Evolutionary conservation across 768 basidiomycete genomes (phyloP), one percentile per base, ranked within the genome.

Genomic region (Naganishia vaughanmartiniae): DNA sequence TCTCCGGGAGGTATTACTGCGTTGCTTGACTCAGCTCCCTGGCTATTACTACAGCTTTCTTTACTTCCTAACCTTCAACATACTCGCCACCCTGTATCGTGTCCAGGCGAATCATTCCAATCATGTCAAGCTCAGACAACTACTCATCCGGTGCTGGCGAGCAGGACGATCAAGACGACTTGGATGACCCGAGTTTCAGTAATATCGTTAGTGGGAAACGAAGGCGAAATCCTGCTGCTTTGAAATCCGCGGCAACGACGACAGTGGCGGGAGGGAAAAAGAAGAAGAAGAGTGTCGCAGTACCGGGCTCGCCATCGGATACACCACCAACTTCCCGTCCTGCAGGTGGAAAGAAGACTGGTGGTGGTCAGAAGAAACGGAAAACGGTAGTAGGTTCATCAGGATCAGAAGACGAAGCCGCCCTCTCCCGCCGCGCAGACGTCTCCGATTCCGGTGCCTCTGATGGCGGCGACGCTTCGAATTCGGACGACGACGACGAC

Each of bases 381-480:
- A 54, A 45, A 34, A 21, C 48, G 33, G 26, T 46, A 30, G 60
- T 65, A 3, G 19, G 30, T 28, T 63, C 60, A 15, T 63, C 60
- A 2, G 19, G n/a, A 51, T 63, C 60, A n/a, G 60, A 63, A 26
- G 60, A 63, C 33, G 60, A 63, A 63, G 60, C 60, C 33, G 65
- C 53, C 33, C 45, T 58, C 30, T 67, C 58, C 9, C 60, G 67
- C 11, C 45, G 54, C 21, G n/a, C n/a, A 39, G 67, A 60, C 24
- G 67, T 48, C 10, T 42, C 42, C 42, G 42, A 42, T 15, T 42
- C 42, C 2, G 42, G 42, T 42, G 42, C 7, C 42, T 42, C 42
- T 42, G 42, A 42, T 2, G 42, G 42, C 15, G 42, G 10, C 7
- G 45, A 45, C 24, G 11, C 48, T 7, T 42, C 26, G 15, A 24